phyloP scores from a whole-genome alignment of 306 rosid species.

The Argentina anserina region DNA sequence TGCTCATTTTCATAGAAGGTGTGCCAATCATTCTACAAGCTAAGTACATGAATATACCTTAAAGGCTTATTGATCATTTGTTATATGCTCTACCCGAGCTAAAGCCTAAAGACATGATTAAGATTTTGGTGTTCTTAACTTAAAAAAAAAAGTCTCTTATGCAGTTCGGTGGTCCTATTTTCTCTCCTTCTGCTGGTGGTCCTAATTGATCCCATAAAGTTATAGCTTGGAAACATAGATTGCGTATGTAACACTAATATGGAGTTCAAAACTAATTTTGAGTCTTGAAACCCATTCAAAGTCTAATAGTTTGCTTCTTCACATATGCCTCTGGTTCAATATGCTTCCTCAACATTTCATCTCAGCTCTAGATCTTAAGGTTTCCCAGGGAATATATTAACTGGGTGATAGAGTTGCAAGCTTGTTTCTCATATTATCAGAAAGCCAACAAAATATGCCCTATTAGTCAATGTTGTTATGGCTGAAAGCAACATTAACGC shows the following conservation, averaged over 20 bases:
- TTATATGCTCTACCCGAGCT: no score
- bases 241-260: background rate
- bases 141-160: background rate
- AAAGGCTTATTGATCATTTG: no score
- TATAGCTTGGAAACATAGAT: background rate
- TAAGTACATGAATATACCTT: background rate
- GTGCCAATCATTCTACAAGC: background rate
- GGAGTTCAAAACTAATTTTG: background rate
- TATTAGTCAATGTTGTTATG: slow-evolving; percentile 15
- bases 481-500: slow-evolving; percentile 13
- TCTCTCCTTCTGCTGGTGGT: background rate
- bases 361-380: background rate
- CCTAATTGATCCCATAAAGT: background rate
- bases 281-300: background rate
- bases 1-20: background rate
- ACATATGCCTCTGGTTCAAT: background rate
- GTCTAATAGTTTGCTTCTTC: background rate
- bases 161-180: background rate
- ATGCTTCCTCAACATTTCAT: background rate
- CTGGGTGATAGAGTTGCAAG: slow-evolving; percentile 1
- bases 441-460: slow-evolving; percentile 2
- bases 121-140: slow-evolving; percentile 13
- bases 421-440: background rate
- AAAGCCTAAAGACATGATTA: background rate
- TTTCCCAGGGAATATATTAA: background rate